Evolutionary conservation across 305 asterid genomes (phyloP).

Genomic region (Caryopteris hybrid): DNA sequence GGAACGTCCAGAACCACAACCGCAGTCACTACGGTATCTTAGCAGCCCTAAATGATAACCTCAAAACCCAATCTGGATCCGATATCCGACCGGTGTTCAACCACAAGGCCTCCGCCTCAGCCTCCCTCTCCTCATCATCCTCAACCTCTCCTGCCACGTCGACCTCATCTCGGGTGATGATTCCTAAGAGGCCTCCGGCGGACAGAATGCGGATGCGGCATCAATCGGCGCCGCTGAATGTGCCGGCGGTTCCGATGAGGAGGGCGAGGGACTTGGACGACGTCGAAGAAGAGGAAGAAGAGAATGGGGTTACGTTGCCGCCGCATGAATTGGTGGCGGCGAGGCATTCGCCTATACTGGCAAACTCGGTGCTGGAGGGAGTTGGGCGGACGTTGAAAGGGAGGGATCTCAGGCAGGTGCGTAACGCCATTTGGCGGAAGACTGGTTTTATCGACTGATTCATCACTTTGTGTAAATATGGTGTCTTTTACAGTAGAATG

Average conservation of each 20-base stretch:
- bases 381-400: conserved; percentile 74
- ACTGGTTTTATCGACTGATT: conserved; percentile 65
- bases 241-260: conserved; percentile 41
- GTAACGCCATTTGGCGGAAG: conserved; percentile 58
- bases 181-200: conserved; percentile 32
- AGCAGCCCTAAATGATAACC: conserved; percentile 32
- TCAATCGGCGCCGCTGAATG: conserved; percentile 63
- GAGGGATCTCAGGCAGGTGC: conserved; percentile 68
- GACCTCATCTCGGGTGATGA: conserved; percentile 31
- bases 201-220: conserved; percentile 27
- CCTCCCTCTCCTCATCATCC: conserved; percentile 36
- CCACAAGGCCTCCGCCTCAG: conserved; percentile 48
- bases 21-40: conserved; percentile 31
- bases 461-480: neutral
- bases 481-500: conserved; percentile 3
- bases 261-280: conserved; percentile 32
- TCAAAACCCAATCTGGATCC: conserved; percentile 23
- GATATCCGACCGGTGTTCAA: conserved; percentile 45
- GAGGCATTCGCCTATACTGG: conserved; percentile 37
- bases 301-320: conserved; percentile 32
- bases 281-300: conserved; percentile 29
- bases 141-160: conserved; percentile 35
- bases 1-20: neutral
- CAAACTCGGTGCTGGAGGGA: conserved; percentile 68
- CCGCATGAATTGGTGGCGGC: conserved; percentile 64